Percentiles rank a stretch among this genome's conserved stretches.
Evolutionary conservation across 2,329 filamentous ascomycete species (phyloP).

Genomic region (Pseudocercospora pini-densiflorae): DNA sequence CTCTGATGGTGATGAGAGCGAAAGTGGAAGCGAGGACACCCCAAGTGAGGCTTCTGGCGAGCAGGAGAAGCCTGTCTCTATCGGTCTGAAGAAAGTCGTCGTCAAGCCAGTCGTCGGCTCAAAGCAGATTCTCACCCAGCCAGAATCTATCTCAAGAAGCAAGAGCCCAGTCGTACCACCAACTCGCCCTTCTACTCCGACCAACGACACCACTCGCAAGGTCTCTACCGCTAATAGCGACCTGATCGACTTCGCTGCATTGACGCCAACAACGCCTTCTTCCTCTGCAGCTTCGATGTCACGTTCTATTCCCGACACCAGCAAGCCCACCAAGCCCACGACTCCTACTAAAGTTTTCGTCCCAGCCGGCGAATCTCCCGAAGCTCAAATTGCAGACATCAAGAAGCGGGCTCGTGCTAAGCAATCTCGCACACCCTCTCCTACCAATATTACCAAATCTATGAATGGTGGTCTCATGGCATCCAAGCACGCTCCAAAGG

Average conservation of each 20-base stretch:
- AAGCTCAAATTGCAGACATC: slow-evolving; percentile 34
- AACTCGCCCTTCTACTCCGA: slow-evolving; percentile 17
- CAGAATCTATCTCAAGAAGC: background rate
- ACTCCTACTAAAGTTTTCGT: slow-evolving; percentile 34
- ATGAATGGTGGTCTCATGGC: slow-evolving; percentile 20
- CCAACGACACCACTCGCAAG: slow-evolving; percentile 23
- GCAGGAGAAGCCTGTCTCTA: background rate
- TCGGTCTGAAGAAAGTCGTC: background rate
- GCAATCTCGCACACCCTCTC: slow-evolving; percentile 43
- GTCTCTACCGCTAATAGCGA: slow-evolving; percentile 27
- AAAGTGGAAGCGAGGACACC: slow-evolving; percentile 10
- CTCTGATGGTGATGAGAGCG: slow-evolving; percentile 21
- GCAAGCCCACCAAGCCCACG: background rate
- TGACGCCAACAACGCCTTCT: slow-evolving; percentile 19
- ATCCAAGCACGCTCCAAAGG: slow-evolving; percentile 18
- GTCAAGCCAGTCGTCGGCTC: background rate
- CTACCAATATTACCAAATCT: slow-evolving; percentile 41
- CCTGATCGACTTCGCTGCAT: slow-evolving; percentile 35
- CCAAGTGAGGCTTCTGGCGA: slow-evolving; percentile 3
- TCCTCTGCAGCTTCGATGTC: background rate
- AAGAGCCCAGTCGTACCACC: slow-evolving; percentile 14
- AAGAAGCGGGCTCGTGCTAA: slow-evolving; percentile 6
- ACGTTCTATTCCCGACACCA: background rate
- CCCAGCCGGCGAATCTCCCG: slow-evolving; percentile 35
- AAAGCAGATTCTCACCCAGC: slow-evolving; percentile 9